A percentile compares a stretch with the other conserved stretches of the same genome.
Evolutionary conservation across 2,329 filamentous ascomycete genomes (phyloP).

Genomic region (Clonostachys rhizophaga): DNA sequence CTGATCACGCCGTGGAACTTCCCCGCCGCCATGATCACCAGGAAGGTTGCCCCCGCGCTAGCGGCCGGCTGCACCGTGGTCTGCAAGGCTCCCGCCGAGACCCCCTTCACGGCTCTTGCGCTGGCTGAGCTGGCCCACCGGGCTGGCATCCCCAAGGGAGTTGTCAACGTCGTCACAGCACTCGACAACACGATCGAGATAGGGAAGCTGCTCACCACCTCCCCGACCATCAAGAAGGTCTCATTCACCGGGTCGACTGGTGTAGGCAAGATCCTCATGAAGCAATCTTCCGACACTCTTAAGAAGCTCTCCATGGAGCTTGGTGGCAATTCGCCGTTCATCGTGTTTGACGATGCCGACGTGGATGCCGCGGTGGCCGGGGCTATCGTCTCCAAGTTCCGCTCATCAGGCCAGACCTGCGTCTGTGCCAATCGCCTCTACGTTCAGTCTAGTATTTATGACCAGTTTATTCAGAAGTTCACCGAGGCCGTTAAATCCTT

Average conservation of each 20-base stretch:
- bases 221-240: constrained; percentile 74
- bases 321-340: constrained; percentile 92
- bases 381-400: constrained; percentile 85
- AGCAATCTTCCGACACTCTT: constrained; percentile 77
- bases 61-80: constrained; percentile 96
- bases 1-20: constrained; percentile 92
- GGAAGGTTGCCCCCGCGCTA: constrained; percentile 68
- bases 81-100: constrained; percentile 86
- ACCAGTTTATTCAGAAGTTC: constrained; percentile 65
- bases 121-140: constrained; percentile 81
- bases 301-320: constrained; percentile 87
- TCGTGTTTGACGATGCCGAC: constrained; percentile 94
- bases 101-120: constrained; percentile 85
- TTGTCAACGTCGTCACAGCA: constrained; percentile 84
- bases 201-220: constrained; percentile 70
- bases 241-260: constrained; percentile 84
- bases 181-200: constrained; percentile 75
- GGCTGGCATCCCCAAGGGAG: constrained; percentile 84
- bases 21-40: constrained; percentile 70
- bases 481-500: constrained; percentile 69
- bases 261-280: constrained; percentile 77
- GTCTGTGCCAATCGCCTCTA: constrained; percentile 85
- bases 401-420: constrained; percentile 92
- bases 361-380: constrained; percentile 79
- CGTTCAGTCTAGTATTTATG: constrained; percentile 74